phyloP scores from a whole-genome alignment of 2,329 filamentous ascomycete genomes.

The Aspergillus versicolor region DNA sequence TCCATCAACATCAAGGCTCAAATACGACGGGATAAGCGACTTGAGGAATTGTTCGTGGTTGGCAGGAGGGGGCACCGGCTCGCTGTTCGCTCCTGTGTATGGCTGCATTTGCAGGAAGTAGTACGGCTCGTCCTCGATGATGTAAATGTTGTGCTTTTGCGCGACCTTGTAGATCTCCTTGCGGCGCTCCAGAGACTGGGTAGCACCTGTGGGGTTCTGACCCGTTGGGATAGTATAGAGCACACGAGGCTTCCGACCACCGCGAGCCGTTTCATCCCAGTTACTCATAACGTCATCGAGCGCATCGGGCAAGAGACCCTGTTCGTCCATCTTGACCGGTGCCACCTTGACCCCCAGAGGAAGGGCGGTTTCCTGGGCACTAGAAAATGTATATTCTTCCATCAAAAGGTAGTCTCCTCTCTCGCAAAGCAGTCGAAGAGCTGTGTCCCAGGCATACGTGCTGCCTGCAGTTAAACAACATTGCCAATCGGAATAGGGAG shows the following conservation, averaged over 20 bases:
- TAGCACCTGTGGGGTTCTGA: slow-evolving; percentile 88
- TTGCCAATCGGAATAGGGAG: slow-evolving; percentile 88
- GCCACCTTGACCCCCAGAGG: slow-evolving; percentile 63
- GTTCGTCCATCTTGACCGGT: slow-evolving; percentile 63
- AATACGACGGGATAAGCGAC: slow-evolving; percentile 69
- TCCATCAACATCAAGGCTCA: slow-evolving; percentile 81
- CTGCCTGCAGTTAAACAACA: slow-evolving; percentile 81
- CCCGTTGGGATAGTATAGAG: slow-evolving; percentile 76
- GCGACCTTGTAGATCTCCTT: slow-evolving; percentile 73
- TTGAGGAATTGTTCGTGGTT: slow-evolving; percentile 72
- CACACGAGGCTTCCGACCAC: slow-evolving; percentile 64
- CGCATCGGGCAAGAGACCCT: slow-evolving; percentile 62
- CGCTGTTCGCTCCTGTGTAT: slow-evolving; percentile 58
- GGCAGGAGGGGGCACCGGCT: slow-evolving; percentile 56
- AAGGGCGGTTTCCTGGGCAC: slow-evolving; percentile 65
- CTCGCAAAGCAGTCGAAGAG: slow-evolving; percentile 76
- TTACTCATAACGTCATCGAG: slow-evolving; percentile 64
- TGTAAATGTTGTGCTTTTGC: slow-evolving; percentile 80
- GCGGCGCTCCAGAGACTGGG: slow-evolving; percentile 67
- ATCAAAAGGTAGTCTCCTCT: slow-evolving; percentile 77
- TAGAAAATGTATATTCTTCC: slow-evolving; percentile 89
- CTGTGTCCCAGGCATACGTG: slow-evolving; percentile 81
- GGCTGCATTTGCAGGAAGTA: slow-evolving; percentile 86
- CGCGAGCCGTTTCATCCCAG: slow-evolving; percentile 61
- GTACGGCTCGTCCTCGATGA: slow-evolving; percentile 92